These are phyloP conservation scores for Penicillium coprophilum DNA, from an alignment of 495 filamentous ascomycete genomes.

Conservation along the genomic window DNA sequence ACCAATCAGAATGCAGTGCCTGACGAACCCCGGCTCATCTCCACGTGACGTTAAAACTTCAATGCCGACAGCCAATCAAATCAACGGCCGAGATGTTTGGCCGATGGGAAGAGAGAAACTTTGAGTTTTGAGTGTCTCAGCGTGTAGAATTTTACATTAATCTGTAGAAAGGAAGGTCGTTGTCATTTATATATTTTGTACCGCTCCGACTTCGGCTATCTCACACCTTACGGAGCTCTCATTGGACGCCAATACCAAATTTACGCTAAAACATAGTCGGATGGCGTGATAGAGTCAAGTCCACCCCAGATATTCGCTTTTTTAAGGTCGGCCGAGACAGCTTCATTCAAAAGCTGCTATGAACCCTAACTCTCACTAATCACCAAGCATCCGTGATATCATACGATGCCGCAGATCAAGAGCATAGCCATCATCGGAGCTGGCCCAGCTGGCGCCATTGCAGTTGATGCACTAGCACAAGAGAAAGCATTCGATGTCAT, in stretches of 20 bases:
- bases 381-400: not conserved
- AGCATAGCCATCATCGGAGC: constrained; percentile 59
- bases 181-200: not conserved
- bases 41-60: constrained; percentile 4
- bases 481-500: constrained; percentile 56
- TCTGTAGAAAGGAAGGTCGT: not conserved
- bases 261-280: constrained; percentile 19
- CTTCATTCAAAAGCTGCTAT: not conserved
- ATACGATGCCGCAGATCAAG: constrained; percentile 36
- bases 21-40: not conserved
- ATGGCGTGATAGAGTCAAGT: constrained; percentile 28
- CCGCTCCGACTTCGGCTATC: not conserved
- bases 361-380: not conserved
- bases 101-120: not conserved
- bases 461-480: constrained; percentile 56
- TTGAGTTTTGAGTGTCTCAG: not conserved
- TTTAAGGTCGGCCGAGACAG: constrained; percentile 24
- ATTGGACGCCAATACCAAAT: constrained; percentile 4
- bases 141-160: not conserved
- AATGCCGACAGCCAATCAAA: constrained; percentile 4
- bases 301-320: constrained; percentile 14
- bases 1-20: constrained; percentile 15
- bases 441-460: constrained; percentile 58
- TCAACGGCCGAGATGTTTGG: not conserved
- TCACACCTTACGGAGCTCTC: not conserved